A percentile compares a stretch with the other conserved stretches of the same genome.
These are phyloP conservation scores for Wallacemonas sp. DNA, from an alignment of 208 protist genomes.

Conservation along the genomic window DNA sequence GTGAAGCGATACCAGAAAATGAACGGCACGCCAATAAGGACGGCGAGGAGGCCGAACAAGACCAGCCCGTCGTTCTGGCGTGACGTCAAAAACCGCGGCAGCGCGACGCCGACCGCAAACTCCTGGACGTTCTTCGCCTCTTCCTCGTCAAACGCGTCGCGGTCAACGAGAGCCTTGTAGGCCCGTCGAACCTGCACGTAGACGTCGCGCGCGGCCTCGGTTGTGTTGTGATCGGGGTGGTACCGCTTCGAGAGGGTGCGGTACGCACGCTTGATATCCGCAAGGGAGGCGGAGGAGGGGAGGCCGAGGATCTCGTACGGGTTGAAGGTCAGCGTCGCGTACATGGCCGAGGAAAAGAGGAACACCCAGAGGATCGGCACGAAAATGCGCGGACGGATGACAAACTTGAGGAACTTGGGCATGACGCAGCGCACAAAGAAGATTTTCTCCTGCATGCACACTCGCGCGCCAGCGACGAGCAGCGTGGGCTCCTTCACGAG, in stretches of 20 bases:
- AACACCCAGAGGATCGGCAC: constrained; percentile 78
- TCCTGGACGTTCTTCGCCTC: constrained; percentile 70
- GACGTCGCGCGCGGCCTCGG: constrained; percentile 81
- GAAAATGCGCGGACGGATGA: constrained; percentile 80
- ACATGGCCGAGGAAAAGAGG: constrained; percentile 89
- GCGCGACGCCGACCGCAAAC: constrained; percentile 86
- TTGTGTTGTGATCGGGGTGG: constrained; percentile 93
- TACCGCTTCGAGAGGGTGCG: constrained; percentile 77
- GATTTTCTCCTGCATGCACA: constrained; percentile 69
- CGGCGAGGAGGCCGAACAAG: constrained; percentile 76
- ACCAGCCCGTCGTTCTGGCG: constrained; percentile 88
- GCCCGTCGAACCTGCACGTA: constrained; percentile 89
- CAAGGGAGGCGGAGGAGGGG: constrained; percentile 44
- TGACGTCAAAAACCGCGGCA: constrained; percentile 86
- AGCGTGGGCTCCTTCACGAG: constrained; percentile 50
- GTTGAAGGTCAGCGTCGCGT: constrained; percentile 87
- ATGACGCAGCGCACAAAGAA: constrained; percentile 84
- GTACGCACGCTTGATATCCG: constrained; percentile 89
- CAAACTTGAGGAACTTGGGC: constrained; percentile 88
- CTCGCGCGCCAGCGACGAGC: constrained; percentile 57
- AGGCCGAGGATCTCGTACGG: constrained; percentile 82
- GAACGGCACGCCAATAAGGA: constrained; percentile 72
- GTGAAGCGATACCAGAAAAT: constrained; percentile 84
- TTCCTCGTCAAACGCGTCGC: constrained; percentile 90
- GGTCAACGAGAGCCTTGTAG: constrained; percentile 93